phyloP scores from a whole-genome alignment of 139 green algal genomes.

The Desmodesmus armatus region DNA sequence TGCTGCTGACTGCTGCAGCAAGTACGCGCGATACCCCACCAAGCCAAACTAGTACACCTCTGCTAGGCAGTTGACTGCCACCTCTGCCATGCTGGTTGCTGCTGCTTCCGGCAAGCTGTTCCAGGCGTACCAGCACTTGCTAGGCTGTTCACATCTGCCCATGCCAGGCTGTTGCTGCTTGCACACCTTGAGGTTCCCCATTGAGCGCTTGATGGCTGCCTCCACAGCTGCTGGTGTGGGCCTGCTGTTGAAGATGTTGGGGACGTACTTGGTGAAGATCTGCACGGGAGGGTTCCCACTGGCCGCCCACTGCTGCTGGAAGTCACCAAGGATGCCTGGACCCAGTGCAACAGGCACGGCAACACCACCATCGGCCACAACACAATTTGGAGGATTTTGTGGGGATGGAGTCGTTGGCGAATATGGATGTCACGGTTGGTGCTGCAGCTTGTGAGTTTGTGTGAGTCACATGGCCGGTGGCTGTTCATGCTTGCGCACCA shows the following conservation, averaged over 20 bases:
- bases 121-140: background rate
- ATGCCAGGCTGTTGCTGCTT: conserved; percentile 15
- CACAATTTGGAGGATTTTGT: background rate
- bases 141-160: background rate
- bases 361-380: background rate
- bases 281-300: conserved; percentile 49
- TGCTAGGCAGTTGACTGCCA: background rate
- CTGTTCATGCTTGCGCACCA: no score
- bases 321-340: conserved; percentile 60
- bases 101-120: no score
- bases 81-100: background rate
- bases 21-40: no score
- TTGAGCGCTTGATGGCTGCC: conserved; percentile 47
- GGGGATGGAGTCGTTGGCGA: no score
- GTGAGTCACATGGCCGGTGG: no score
- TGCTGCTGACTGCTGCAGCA: no score
- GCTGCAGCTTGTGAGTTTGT: no score
- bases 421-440: no score
- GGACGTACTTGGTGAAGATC: conserved; percentile 64
- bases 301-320: conserved; percentile 19
- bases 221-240: conserved; percentile 50
- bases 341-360: background rate
- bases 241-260: conserved; percentile 61
- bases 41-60: no score
- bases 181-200: conserved; percentile 49